Percentiles rank a stretch among this genome's conserved stretches.
phyloP scores from a whole-genome alignment of 345 rosid genomes.

The Eucalyptus polybractea region DNA sequence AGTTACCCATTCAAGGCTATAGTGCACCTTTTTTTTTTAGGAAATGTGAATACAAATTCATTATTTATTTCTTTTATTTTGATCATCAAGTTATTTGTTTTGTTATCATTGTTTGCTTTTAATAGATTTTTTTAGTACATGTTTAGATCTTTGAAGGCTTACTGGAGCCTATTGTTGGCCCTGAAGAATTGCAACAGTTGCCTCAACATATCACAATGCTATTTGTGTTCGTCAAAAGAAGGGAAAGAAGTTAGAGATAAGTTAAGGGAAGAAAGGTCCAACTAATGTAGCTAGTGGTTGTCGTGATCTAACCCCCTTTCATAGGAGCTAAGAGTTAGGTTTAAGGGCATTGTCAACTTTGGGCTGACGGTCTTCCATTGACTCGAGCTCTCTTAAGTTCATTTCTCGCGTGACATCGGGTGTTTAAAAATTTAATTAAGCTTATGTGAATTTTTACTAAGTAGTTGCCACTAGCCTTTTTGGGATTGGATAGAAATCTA shows the following conservation, averaged over 20 bases:
- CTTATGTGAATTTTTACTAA: too few species aligned
- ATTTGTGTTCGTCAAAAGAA: slow-evolving; percentile 45
- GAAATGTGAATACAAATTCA: too few species aligned
- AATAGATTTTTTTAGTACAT: neutral
- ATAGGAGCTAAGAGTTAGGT: too few species aligned
- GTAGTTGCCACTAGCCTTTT: too few species aligned
- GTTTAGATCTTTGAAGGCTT: slow-evolving; percentile 47
- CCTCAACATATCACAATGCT: slow-evolving; percentile 65
- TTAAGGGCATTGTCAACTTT: too few species aligned
- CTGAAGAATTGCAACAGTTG: slow-evolving; percentile 26
- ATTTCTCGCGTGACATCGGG: rapidly evolving
- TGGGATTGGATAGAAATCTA: too few species aligned
- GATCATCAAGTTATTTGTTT: neutral
- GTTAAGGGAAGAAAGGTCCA: slow-evolving; percentile 7
- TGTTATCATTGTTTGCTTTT: neutral
- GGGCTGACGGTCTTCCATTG: rapidly evolving
- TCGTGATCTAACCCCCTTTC: too few species aligned
- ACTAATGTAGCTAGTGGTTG: slow-evolving; percentile 18
- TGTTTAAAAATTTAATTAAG: too few species aligned
- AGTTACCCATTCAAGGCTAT: too few species aligned
- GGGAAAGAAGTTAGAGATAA: slow-evolving; percentile 36
- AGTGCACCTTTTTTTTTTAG: too few species aligned
- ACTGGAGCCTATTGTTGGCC: slow-evolving; percentile 54
- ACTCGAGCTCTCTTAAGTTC: too few species aligned
- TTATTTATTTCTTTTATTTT: neutral